A percentile compares a stretch with the other conserved stretches of the same genome.
These are phyloP conservation scores for Chrysoporthe deuterocubensis DNA, from an alignment of 2,329 filamentous ascomycete species.

Conservation along the genomic window DNA sequence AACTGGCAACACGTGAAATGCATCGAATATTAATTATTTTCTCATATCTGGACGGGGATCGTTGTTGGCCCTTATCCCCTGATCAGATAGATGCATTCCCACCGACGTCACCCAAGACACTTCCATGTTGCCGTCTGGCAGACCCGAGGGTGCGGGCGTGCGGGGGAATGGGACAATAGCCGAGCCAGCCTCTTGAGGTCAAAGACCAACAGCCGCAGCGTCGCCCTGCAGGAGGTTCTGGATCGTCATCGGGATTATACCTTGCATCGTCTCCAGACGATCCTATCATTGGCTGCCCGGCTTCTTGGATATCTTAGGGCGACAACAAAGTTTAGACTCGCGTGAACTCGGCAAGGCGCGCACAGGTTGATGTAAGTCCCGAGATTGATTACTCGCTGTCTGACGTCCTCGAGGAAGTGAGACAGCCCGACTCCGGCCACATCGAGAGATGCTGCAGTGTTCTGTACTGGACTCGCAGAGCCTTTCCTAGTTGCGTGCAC, in stretches of 20 bases:
- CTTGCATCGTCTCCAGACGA: not conserved
- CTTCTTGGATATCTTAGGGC: too few species aligned
- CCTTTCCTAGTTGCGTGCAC: too few species aligned
- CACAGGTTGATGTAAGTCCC: too few species aligned
- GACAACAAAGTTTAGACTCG: too few species aligned
- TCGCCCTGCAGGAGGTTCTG: not conserved
- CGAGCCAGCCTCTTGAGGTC: slow-evolving; percentile 8
- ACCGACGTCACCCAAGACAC: not conserved
- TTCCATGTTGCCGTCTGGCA: not conserved
- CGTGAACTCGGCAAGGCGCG: not conserved
- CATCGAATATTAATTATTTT: not conserved
- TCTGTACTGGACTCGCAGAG: too few species aligned
- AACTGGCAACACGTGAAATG: not conserved
- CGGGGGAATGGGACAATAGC: not conserved
- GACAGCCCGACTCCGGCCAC: not conserved
- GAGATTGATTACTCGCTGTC: too few species aligned
- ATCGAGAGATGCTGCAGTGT: too few species aligned
- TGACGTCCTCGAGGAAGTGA: not conserved
- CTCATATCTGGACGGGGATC: not conserved
- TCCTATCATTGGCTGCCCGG: too few species aligned
- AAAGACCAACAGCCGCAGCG: not conserved
- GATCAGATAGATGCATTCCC: not conserved
- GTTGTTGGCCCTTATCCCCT: not conserved
- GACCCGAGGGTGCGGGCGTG: slow-evolving; percentile 4
- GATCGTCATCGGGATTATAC: not conserved